phyloP scores from a whole-genome alignment of 2,329 filamentous ascomycete genomes.

The Colletotrichum sidae region DNA sequence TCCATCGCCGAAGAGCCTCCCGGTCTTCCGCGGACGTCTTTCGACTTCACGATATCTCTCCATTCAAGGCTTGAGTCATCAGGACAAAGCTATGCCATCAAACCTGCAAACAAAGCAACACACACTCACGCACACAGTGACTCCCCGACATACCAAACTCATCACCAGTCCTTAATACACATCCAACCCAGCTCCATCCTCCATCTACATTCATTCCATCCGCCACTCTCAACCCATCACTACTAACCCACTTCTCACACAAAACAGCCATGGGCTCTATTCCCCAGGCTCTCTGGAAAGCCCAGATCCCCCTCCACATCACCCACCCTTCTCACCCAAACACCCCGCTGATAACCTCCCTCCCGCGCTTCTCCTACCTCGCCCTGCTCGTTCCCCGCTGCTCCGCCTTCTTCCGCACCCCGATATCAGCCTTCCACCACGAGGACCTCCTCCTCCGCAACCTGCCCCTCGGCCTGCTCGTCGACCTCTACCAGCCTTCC shows the following conservation, averaged over 20 bases:
- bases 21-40: not conserved
- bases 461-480: conserved; percentile 64
- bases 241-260: not conserved
- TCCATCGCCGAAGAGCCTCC: not conserved
- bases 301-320: conserved; percentile 66
- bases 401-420: conserved; percentile 61
- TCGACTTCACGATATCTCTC: not conserved
- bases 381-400: conserved; percentile 68
- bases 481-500: conserved; percentile 66
- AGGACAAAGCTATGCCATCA: too few species aligned
- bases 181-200: too few species aligned
- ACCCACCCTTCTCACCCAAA: conserved; percentile 60
- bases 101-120: too few species aligned
- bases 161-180: too few species aligned
- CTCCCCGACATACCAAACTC: too few species aligned
- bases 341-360: conserved; percentile 62
- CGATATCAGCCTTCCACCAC: conserved; percentile 70
- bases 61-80: not conserved
- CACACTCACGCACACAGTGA: too few species aligned
- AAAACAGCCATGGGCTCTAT: conserved; percentile 41
- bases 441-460: conserved; percentile 65
- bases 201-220: not conserved
- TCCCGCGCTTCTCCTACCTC: conserved; percentile 71
- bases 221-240: not conserved
- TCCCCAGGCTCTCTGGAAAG: conserved; percentile 64